Evolutionary conservation across 495 filamentous ascomycete species (phyloP).

Genomic region (Hypoxylon trugodes): DNA sequence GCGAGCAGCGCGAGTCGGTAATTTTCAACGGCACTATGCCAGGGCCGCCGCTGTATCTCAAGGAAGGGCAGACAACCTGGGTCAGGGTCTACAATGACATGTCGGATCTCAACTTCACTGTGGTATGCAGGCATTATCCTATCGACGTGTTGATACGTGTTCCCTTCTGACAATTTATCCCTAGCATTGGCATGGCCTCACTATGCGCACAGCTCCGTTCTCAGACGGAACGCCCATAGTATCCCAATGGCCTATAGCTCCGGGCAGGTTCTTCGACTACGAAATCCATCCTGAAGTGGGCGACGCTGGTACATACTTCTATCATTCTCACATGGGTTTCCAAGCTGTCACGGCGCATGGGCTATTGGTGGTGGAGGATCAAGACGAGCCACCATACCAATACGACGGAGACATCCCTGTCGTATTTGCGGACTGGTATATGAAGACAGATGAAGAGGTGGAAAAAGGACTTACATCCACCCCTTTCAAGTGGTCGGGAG

Average conservation of each 20-base stretch:
- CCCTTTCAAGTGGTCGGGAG: slow-evolving; percentile 57
- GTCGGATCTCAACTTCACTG: slow-evolving; percentile 59
- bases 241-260: slow-evolving; percentile 67
- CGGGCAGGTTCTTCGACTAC: slow-evolving; percentile 68
- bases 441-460: slow-evolving; percentile 54
- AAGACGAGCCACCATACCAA: slow-evolving; percentile 51
- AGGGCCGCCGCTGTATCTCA: slow-evolving; percentile 58
- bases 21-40: slow-evolving; percentile 64
- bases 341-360: slow-evolving; percentile 63
- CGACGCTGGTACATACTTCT: slow-evolving; percentile 66
- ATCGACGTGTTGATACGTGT: not conserved
- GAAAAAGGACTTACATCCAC: slow-evolving; percentile 46
- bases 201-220: slow-evolving; percentile 63
- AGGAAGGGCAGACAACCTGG: slow-evolving; percentile 61
- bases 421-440: slow-evolving; percentile 61
- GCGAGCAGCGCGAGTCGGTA: slow-evolving; percentile 52
- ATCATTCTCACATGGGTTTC: slow-evolving; percentile 67
- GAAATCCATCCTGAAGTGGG: slow-evolving; percentile 58
- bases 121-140: slow-evolving; percentile 50
- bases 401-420: slow-evolving; percentile 67
- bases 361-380: slow-evolving; percentile 63
- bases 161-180: slow-evolving; percentile 20
- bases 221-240: slow-evolving; percentile 63
- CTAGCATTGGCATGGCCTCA: slow-evolving; percentile 69
- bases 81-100: slow-evolving; percentile 69